phyloP scores from a whole-genome alignment of 208 protist species.

The Naegleria fowleri region DNA sequence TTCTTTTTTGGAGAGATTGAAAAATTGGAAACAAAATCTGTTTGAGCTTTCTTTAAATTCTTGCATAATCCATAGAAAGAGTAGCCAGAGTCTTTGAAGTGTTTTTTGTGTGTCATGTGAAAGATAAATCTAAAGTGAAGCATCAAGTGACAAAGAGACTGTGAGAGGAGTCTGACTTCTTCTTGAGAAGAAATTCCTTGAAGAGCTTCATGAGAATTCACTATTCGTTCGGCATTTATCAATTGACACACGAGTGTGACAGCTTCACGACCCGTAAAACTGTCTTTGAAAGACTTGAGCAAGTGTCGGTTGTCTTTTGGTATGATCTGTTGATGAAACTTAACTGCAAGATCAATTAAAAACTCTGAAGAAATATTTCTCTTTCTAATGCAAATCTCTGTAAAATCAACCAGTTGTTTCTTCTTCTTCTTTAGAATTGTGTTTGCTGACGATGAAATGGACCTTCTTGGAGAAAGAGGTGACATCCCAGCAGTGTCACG shows the following conservation, averaged over 20 bases:
- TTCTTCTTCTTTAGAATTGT: background rate
- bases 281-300: background rate
- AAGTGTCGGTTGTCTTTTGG: background rate
- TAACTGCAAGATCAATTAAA: background rate
- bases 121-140: background rate
- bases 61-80: background rate
- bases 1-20: background rate
- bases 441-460: background rate
- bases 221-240: background rate
- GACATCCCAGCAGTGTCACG: background rate
- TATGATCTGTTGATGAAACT: background rate
- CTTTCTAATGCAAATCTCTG: background rate
- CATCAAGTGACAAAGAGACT: background rate
- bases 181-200: background rate
- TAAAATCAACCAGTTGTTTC: background rate
- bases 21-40: background rate
- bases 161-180: background rate
- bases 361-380: background rate
- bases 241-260: background rate
- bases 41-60: background rate
- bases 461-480: background rate
- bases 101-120: background rate
- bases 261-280: background rate
- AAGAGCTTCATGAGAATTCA: background rate
- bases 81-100: background rate